Evolutionary conservation across 2,329 filamentous ascomycete genomes (phyloP).

Genomic region (Colletotrichum brevisporum): DNA sequence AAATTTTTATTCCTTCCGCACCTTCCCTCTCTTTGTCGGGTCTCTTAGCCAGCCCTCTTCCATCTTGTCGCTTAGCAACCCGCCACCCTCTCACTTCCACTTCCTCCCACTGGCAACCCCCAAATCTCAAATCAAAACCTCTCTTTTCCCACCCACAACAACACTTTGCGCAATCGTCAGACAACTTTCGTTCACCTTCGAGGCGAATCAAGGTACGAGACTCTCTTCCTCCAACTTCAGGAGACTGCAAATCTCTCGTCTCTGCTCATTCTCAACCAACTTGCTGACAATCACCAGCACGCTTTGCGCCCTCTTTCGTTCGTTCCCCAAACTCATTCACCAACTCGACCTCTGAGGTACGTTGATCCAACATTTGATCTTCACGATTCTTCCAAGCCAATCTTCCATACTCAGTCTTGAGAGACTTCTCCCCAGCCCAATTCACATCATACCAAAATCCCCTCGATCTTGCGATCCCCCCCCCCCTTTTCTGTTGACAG

Average conservation of each 20-base stretch:
- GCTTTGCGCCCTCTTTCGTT: slow-evolving; percentile 23
- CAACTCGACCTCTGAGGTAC: slow-evolving; percentile 13
- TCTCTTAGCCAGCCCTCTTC: neutral
- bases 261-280: neutral
- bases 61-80: neutral
- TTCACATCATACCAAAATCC: neutral
- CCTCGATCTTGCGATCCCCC: neutral
- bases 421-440: neutral
- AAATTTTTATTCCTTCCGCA: neutral
- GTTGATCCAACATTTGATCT: neutral
- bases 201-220: slow-evolving; percentile 15
- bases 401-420: too few relatives aligned
- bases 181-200: slow-evolving; percentile 20
- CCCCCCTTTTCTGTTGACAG: neutral
- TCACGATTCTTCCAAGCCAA: neutral
- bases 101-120: neutral
- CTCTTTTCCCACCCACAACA: slow-evolving; percentile 9
- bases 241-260: neutral
- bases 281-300: neutral
- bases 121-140: neutral
- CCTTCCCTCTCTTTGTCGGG: neutral
- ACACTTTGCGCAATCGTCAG: slow-evolving; percentile 5
- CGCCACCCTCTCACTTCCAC: neutral
- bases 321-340: slow-evolving; percentile 8
- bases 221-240: neutral